A percentile compares a stretch with the other conserved stretches of the same genome.
Conservation (phyloP, 306 rosid species). For the Lupinus albus region DNA sequence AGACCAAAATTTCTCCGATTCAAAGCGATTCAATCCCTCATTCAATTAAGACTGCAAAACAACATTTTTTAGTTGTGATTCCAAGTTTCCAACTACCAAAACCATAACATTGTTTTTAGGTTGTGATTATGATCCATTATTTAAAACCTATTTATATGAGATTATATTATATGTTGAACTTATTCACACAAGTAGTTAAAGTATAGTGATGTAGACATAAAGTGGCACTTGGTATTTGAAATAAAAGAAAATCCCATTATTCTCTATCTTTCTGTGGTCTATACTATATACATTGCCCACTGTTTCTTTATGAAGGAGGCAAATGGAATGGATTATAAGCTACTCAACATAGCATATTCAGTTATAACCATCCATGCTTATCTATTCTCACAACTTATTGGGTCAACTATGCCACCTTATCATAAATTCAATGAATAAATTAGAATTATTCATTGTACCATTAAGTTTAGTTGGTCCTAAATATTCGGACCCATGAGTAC, state of each 20-base stretch:
- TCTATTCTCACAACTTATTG: background rate
- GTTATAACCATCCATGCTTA: background rate
- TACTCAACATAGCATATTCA: background rate
- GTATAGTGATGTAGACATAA: conserved; percentile 33
- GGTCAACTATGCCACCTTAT: background rate
- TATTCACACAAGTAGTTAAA: conserved; percentile 8
- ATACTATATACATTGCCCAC: conserved; percentile 28
- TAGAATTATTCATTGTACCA: too few species aligned
- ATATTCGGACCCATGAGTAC: too few species aligned
- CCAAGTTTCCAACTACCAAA: too few species aligned
- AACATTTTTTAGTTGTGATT: too few species aligned
- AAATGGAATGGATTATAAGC: background rate
- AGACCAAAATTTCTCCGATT: too few species aligned
- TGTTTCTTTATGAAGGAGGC: conserved; percentile 16
- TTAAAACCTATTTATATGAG: background rate
- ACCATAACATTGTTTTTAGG: too few species aligned
- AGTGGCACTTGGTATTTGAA: conserved; percentile 5
- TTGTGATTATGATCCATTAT: too few species aligned
- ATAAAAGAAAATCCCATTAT: conserved; percentile 1
- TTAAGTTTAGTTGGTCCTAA: too few species aligned
- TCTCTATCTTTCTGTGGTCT: conserved; percentile 19
- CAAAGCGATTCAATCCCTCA: too few species aligned
- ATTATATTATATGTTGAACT: conserved; percentile 15
- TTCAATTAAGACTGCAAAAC: too few species aligned
- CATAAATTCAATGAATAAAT: background rate